A percentile compares a stretch with the other conserved stretches of the same genome.
These are phyloP conservation scores for Fusarium beomiforme DNA, from an alignment of 2,329 filamentous ascomycete genomes.

Conservation along the genomic window DNA sequence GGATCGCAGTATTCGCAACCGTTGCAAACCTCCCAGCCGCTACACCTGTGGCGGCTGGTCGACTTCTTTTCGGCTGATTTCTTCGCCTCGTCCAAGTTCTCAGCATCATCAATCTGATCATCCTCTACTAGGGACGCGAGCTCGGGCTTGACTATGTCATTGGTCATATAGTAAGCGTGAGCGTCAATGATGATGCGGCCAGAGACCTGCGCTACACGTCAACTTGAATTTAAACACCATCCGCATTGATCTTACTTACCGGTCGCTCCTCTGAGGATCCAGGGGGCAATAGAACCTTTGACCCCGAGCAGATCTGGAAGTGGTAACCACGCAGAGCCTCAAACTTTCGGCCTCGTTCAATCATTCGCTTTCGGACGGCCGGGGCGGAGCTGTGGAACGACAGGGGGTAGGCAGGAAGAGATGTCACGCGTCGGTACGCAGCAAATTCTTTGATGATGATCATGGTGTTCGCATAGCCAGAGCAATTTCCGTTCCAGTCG, in stretches of 20 bases:
- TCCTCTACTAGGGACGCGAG: slow-evolving; percentile 22
- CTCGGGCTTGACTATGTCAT: slow-evolving; percentile 44
- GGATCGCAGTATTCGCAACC: neutral
- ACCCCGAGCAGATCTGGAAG: slow-evolving; percentile 43
- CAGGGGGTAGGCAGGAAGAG: slow-evolving; percentile 46
- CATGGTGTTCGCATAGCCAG: slow-evolving; percentile 41
- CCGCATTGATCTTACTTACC: slow-evolving; percentile 13
- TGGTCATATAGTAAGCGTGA: slow-evolving; percentile 49
- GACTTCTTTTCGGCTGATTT: neutral
- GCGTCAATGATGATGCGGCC: slow-evolving; percentile 50
- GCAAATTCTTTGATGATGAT: slow-evolving; percentile 42
- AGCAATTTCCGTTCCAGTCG: slow-evolving; percentile 49
- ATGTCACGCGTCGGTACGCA: slow-evolving; percentile 41
- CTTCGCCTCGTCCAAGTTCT: no score
- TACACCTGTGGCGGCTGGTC: neutral
- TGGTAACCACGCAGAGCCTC: slow-evolving; percentile 48
- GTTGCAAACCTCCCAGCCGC: neutral
- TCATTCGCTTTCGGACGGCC: slow-evolving; percentile 38
- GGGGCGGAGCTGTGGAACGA: slow-evolving; percentile 37
- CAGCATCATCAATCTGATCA: fast-evolving
- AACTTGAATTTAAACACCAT: neutral
- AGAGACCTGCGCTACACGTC: neutral
- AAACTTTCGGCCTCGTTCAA: slow-evolving; percentile 47
- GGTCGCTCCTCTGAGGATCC: slow-evolving; percentile 41
- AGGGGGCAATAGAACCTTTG: slow-evolving; percentile 43